Evolutionary conservation across 352 stramenopile genomes (phyloP), one percentile per base, ranked within the genome.

Genomic region (Globisporangium rhizosaccharum): DNA sequence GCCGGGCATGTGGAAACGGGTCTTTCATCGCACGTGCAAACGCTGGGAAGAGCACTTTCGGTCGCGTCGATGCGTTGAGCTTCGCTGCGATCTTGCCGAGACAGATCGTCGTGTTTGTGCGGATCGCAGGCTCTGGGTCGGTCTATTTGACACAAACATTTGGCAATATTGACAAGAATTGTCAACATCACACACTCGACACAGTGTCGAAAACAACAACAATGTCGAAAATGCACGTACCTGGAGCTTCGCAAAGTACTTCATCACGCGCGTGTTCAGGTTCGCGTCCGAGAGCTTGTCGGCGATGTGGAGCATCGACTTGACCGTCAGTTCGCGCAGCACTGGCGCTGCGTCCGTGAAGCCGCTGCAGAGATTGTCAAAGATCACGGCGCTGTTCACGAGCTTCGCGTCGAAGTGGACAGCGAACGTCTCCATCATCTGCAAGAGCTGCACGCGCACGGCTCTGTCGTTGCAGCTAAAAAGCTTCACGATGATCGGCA

Each of bases 91-190:
- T 90, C 48, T 96, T 95, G 36, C 85, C 87, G 18, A 97, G 57
- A 67, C 92, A 97, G 52, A 97, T 97, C 14, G 92, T 96, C 18
- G 90, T 96, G 62, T 97, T 97, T 28, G 90, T 97, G 49, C 89
- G 86, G 58, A 97, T 97, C 9, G 88, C 88, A 59, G 90, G 85
- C 62, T 97, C 89, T 0, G 87, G 77, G 58, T 97, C 90, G 14
- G 79, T 82, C 81, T 94, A 52, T 33, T 33, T 33, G 28, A 33
- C 28, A 33, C 28, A 33, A 18, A 60, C 12, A 48, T 15, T 42
- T 26, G 56, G 30, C 4, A 39, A 47, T 46, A 53, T 50, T 8
- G 6, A 47, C 45, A 52, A 26, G n/a, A 10, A 53, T 15, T 2
- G 12, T 11, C 25, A 62, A 30, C 5, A 20, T 11, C 44, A 15